Evolutionary conservation across 257 asterid species (phyloP).

Genomic region (Solanum etuberosum): DNA sequence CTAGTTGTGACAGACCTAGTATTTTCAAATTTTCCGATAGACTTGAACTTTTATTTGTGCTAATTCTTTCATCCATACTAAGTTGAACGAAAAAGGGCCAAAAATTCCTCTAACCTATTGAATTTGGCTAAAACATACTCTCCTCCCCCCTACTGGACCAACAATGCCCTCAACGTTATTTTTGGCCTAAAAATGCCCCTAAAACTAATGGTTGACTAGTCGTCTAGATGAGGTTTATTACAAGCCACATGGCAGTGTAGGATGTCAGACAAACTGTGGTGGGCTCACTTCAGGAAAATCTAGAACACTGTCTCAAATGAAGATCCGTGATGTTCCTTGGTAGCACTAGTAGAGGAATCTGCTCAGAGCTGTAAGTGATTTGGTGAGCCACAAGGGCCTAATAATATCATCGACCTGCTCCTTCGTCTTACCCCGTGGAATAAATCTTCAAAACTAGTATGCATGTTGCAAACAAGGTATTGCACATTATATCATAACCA

Average conservation of each 20-base stretch:
- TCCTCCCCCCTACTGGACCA: background rate
- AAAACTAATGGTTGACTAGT: background rate
- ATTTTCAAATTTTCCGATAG: background rate
- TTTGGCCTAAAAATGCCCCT: background rate
- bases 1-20: background rate
- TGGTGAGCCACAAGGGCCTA: background rate
- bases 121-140: background rate
- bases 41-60: background rate
- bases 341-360: background rate
- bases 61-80: background rate
- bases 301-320: background rate
- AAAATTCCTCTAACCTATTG: background rate
- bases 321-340: background rate
- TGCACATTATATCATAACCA: background rate
- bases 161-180: background rate
- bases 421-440: background rate
- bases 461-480: background rate
- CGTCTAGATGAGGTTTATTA: background rate
- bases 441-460: background rate
- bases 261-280: background rate
- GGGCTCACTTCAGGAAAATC: background rate
- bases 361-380: background rate
- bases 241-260: background rate
- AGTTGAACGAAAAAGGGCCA: background rate
- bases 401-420: background rate